A percentile compares a stretch with the other conserved stretches of the same genome.
phyloP scores from a whole-genome alignment of 2,329 filamentous ascomycete genomes.

The Penicillium digitatum region DNA sequence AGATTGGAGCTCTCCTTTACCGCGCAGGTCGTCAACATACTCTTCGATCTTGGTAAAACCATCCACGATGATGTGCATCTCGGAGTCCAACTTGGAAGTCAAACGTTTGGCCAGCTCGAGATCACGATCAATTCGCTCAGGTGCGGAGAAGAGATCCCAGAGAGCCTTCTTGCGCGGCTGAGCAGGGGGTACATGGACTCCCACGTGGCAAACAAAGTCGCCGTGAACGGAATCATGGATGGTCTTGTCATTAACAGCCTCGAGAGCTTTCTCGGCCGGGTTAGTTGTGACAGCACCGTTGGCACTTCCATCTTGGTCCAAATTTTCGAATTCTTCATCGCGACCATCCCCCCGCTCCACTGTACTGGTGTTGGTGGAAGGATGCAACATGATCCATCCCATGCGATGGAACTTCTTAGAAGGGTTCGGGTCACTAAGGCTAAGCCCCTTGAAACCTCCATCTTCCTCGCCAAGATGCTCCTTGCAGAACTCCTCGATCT shows the following conservation, averaged over 20 bases:
- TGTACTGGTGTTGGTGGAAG: constrained; percentile 63
- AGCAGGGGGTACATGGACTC: constrained; percentile 83
- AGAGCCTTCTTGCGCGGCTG: constrained; percentile 89
- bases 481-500: constrained; percentile 90
- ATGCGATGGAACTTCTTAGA: constrained; percentile 96
- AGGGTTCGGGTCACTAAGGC: constrained; percentile 92
- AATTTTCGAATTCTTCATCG: constrained; percentile 61
- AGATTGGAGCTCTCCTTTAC: constrained; percentile 71
- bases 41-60: constrained; percentile 78
- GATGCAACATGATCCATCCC: constrained; percentile 95
- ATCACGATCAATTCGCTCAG: constrained; percentile 89
- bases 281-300: constrained; percentile 34
- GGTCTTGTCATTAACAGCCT: constrained; percentile 95
- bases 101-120: constrained; percentile 77
- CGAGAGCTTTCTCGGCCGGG: constrained; percentile 79
- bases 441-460: constrained; percentile 92
- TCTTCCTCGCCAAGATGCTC: constrained; percentile 88
- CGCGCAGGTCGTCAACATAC: constrained; percentile 74
- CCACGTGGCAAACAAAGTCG: constrained; percentile 96
- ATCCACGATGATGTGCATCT: constrained; percentile 72
- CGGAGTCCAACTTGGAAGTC: constrained; percentile 77
- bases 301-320: constrained; percentile 35
- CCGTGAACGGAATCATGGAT: constrained; percentile 91
- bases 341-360: constrained; percentile 70
- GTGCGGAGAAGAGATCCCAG: constrained; percentile 93